These are phyloP conservation scores for Oleoguttula mirabilis DNA, from an alignment of 495 filamentous ascomycete genomes.

Conservation along the genomic window DNA sequence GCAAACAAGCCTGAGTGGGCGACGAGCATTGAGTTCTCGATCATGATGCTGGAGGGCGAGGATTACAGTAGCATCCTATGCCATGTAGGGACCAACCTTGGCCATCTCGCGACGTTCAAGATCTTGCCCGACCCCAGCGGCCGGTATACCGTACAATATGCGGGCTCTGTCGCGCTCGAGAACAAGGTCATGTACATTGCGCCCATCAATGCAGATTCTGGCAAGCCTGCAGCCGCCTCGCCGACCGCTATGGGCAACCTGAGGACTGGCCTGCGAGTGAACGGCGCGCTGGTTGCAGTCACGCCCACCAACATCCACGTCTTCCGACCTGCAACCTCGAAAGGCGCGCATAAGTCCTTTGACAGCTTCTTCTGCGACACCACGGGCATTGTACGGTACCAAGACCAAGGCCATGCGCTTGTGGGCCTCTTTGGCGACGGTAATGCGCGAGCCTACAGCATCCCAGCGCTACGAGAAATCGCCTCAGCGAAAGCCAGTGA, in stretches of 20 bases:
- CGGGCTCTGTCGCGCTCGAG: slow-evolving; percentile 51
- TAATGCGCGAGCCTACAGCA: slow-evolving; percentile 61
- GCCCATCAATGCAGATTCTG: slow-evolving; percentile 67
- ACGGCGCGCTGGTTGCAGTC: slow-evolving; percentile 59
- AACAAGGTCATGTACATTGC: slow-evolving; percentile 62
- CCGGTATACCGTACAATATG: slow-evolving; percentile 60
- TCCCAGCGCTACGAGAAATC: slow-evolving; percentile 78
- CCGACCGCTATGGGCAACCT: slow-evolving; percentile 58
- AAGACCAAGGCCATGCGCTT: slow-evolving; percentile 61
- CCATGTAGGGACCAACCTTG: slow-evolving; percentile 79
- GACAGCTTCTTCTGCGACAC: slow-evolving; percentile 70
- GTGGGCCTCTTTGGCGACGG: slow-evolving; percentile 76
- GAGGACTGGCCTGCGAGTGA: slow-evolving; percentile 53
- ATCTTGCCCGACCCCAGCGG: slow-evolving; percentile 60
- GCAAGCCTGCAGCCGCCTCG: slow-evolving; percentile 61
- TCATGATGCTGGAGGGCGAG: slow-evolving; percentile 87
- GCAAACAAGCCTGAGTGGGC: slow-evolving; percentile 52
- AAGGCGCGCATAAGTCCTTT: slow-evolving; percentile 81
- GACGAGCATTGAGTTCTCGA: slow-evolving; percentile 73
- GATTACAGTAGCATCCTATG: slow-evolving; percentile 87
- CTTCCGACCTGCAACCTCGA: slow-evolving; percentile 70
- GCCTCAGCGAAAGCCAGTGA: slow-evolving; percentile 49
- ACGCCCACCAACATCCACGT: slow-evolving; percentile 65
- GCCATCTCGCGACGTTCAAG: slow-evolving; percentile 79
- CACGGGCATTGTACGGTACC: slow-evolving; percentile 59